phyloP scores from a whole-genome alignment of 2,329 filamentous ascomycete genomes.

The Daldinia sp. region DNA sequence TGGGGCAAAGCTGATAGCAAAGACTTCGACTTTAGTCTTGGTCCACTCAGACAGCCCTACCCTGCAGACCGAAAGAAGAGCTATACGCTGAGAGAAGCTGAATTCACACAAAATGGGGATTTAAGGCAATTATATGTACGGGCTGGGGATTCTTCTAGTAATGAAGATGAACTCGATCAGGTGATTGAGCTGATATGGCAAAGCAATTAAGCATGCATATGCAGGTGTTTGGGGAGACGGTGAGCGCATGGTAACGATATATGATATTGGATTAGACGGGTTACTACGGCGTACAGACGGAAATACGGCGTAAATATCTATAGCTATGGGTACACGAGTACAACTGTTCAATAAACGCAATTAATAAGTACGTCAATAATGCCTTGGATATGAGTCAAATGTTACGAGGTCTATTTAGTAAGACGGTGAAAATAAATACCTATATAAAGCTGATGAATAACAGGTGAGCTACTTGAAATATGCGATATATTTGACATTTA shows the following conservation, averaged over 20 bases:
- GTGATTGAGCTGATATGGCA: conserved; percentile 60
- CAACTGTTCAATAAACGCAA: no score
- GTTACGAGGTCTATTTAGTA: no score
- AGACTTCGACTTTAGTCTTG: conserved; percentile 62
- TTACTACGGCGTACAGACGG: background rate
- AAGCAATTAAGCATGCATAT: conserved; percentile 45
- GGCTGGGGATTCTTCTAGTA: conserved; percentile 50
- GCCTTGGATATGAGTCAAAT: no score
- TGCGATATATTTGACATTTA: no score
- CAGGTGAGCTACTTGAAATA: no score
- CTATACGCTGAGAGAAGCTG: conserved; percentile 57
- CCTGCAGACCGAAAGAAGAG: conserved; percentile 57
- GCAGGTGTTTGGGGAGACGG: background rate
- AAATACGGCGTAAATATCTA: no score
- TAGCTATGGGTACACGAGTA: no score
- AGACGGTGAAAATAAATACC: no score
- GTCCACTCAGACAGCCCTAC: conserved; percentile 55
- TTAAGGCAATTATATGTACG: conserved; percentile 66
- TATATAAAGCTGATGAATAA: no score
- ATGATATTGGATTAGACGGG: background rate
- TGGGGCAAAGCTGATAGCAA: conserved; percentile 55
- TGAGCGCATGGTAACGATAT: no score
- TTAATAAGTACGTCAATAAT: no score
- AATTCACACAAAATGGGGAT: conserved; percentile 50
- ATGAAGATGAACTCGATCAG: conserved; percentile 56